Base-by-base conservation (phyloP, 805 yeast genomes). In the Schwanniomyces occidentalis region DNA sequence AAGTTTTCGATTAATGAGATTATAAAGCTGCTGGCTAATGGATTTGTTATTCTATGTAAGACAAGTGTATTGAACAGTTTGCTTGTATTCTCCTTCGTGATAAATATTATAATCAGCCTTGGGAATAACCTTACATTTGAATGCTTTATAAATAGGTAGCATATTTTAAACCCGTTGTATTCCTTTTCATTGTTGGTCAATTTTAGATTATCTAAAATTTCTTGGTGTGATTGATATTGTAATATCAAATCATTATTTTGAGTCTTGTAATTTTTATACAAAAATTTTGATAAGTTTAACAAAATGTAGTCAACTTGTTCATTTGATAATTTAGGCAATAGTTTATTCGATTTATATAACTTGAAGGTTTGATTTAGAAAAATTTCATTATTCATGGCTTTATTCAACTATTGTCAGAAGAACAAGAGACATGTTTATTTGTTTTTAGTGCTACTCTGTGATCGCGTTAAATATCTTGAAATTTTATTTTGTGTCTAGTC, bases 341-440 rank as follows among this genome's bases (percentile, higher is more conserved):
- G 8, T 4, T 42, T 38, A 34, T 48, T 51, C 6, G 51, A 27
- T 18, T 48, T 46, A 28, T 37, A 46, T 9, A 47, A 18, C 27
- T 45, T 45, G 33, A 46, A 51, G 3, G 49, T 42, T 26, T 51
- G 54, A 23, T 44, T 45, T 13, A 46, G 12, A 23, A 49, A 34
- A 13, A 46, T 19, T 8, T 27, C 35, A 24, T 24, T 24, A 12
- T 24, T 26, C 38, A 34, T 38, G 7, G 2, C 9, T 20, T 7
- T 20, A n/a, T n/a, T n/a, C n/a, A n/a, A n/a, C n/a, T n/a, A n/a
- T n/a, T n/a, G n/a, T n/a, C n/a, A n/a, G n/a, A n/a, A n/a, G n/a
- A n/a, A n/a, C n/a, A n/a, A n/a, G n/a, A n/a, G n/a, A n/a, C n/a
- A n/a, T n/a, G n/a, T n/a, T n/a, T n/a, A n/a, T n/a, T n/a, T n/a